These are phyloP conservation scores for Yamadazyma mexicana DNA, from an alignment of 1,139 yeast genomes.

Conservation along the genomic window DNA sequence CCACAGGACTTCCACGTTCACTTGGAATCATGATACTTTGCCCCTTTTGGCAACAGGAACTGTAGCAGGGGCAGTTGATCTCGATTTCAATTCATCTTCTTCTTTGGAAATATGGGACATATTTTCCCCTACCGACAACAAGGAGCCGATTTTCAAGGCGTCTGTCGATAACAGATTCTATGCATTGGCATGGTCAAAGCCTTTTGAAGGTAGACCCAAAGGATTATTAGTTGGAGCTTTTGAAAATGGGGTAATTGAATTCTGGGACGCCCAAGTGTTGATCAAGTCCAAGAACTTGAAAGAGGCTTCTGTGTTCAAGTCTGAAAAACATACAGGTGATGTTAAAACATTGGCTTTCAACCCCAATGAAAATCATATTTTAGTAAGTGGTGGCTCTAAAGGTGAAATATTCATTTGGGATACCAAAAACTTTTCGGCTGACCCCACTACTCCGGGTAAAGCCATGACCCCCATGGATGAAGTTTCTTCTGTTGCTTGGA, in stretches of 20 bases:
- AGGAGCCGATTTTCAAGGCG: conserved; percentile 50
- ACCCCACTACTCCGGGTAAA: conserved; percentile 73
- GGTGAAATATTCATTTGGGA: conserved; percentile 95
- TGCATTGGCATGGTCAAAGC: conserved; percentile 84
- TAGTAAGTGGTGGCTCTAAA: conserved; percentile 84
- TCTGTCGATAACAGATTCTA: conserved; percentile 65
- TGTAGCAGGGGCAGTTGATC: conserved; percentile 92
- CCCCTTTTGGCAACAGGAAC: conserved; percentile 89
- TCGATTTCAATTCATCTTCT: conserved; percentile 77
- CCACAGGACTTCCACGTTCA: conserved; percentile 85
- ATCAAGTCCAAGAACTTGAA: conserved; percentile 38
- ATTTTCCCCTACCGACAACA: conserved; percentile 40
- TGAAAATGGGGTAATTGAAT: conserved; percentile 77
- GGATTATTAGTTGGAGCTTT: conserved; percentile 86
- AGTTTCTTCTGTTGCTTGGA: conserved; percentile 86
- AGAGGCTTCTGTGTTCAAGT: conserved; percentile 47
- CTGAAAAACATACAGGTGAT: conserved; percentile 65
- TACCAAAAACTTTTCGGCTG: conserved; percentile 52
- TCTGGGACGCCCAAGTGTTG: conserved; percentile 64
- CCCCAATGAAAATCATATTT: conserved; percentile 65
- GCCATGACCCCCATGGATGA: conserved; percentile 84
- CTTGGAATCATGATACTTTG: conserved; percentile 82
- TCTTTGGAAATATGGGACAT: conserved; percentile 78
- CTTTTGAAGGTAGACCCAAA: conserved; percentile 50
- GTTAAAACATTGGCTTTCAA: conserved; percentile 78